Base-by-base conservation (phyloP, 768 basidiomycete genomes). In the Trametes meyenii region DNA sequence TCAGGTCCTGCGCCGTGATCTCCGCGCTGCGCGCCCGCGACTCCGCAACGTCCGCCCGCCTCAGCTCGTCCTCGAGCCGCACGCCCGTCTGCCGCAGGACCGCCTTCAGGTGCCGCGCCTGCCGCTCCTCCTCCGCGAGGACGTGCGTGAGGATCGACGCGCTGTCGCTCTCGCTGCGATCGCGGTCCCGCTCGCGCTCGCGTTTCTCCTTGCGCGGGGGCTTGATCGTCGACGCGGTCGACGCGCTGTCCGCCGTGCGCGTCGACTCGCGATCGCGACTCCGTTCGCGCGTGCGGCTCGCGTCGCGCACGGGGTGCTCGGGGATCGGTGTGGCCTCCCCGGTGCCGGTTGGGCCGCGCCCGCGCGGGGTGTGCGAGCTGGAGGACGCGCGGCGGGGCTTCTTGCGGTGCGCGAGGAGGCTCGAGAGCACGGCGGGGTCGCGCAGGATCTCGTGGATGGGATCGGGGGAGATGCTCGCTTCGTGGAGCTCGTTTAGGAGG, bases 51-150 rank as follows among this genome's bases (percentile, higher is more conserved):
- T 82, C 81, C n/a, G 81, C 83, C 49, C 83, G 75, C 26, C 79
- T 78, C 55, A 78, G 81, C 74, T 87, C 86, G 49, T 78, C 74
- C 67, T 87, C 83, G 40, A 89, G 75, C 50, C 79, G 78, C 54
- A 85, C 83, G 19, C 79, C 78, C 5, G 85, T 79, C 48, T 71
- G 73, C 54, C 79, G 77, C 23, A 88, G 77, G 24, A 84, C 67
- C 29, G 78, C 75, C 69, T 85, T 86, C 62, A 86, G 77, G 58
- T 81, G 78, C 57, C 77, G 77, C n/a, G 78, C 76, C 65, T 85
- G 83, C 55, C 80, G 78, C 69, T 87, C 85, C 70, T 86, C 85
- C 60, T 86, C 70, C 63, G 81, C 77, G 26, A 81, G 73, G 26
- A 81, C 76, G 13, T 83, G 66, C 21, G 70, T 71, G 39, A 76